phyloP scores from a whole-genome alignment of 2,329 filamentous ascomycete species.

The Trichophyton mentagrophytes region DNA sequence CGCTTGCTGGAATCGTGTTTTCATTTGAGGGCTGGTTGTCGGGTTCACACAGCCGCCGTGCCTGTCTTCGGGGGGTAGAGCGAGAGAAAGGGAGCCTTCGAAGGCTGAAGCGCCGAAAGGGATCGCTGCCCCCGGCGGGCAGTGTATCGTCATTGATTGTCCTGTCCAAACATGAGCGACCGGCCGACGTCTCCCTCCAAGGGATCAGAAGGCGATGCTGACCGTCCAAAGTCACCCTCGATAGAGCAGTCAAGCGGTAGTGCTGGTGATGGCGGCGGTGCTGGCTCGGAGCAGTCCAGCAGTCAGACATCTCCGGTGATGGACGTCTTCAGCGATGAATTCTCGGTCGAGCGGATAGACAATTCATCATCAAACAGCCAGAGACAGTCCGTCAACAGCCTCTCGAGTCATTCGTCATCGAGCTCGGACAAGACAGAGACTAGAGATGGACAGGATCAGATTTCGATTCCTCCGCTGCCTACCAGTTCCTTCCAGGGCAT shows the following conservation, averaged over 20 bases:
- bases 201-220: not conserved
- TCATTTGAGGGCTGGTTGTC: not conserved
- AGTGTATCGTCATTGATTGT: conserved; percentile 1
- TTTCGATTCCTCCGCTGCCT: not conserved
- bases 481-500: conserved; percentile 7
- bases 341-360: conserved; percentile 33
- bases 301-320: conserved; percentile 20
- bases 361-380: conserved; percentile 10
- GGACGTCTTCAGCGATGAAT: conserved; percentile 39
- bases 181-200: not conserved
- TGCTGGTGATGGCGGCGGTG: not conserved
- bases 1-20: not conserved
- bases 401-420: conserved; percentile 4
- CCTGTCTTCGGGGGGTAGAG: too few relatives aligned
- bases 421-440: not conserved
- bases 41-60: not conserved
- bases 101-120: conserved; percentile 3
- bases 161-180: not conserved
- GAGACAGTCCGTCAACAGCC: conserved; percentile 9
- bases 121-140: conserved; percentile 6
- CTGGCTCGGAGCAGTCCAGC: not conserved
- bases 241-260: too few relatives aligned
- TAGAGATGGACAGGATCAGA: not conserved
- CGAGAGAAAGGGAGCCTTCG: not conserved
- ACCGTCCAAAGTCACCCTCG: too few relatives aligned